These are phyloP conservation scores for Hamamelis virginiana DNA, from an alignment of 164 flowering plant species.

Conservation along the genomic window DNA sequence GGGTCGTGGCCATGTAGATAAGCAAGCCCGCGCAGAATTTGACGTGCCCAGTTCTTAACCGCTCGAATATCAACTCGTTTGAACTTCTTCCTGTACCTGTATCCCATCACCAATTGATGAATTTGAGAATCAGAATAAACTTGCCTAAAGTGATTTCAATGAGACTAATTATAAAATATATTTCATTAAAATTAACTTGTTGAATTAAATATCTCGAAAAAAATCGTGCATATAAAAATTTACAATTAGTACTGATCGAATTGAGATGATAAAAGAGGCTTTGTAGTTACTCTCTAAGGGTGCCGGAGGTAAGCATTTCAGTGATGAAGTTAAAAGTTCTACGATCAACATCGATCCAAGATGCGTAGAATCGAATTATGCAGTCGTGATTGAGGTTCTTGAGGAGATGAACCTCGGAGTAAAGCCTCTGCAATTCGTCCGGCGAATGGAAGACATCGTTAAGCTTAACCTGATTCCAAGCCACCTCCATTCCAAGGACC, in stretches of 20 bases:
- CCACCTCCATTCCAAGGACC: slow-evolving; percentile 82
- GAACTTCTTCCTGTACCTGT: slow-evolving; percentile 70
- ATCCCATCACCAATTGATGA: background rate
- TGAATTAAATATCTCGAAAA: no score
- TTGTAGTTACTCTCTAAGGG: slow-evolving; percentile 68
- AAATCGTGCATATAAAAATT: no score
- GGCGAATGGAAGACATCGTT: slow-evolving; percentile 60
- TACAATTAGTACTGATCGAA: no score
- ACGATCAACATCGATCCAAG: slow-evolving; percentile 64
- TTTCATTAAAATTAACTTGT: no score
- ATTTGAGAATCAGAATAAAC: no score
- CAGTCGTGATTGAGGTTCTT: slow-evolving; percentile 72
- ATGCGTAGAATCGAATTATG: slow-evolving; percentile 56
- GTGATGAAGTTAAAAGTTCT: slow-evolving; percentile 92
- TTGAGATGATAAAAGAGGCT: background rate
- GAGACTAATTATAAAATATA: no score
- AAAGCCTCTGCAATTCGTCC: slow-evolving; percentile 67
- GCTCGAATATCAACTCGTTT: slow-evolving; percentile 61
- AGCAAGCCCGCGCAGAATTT: slow-evolving; percentile 75
- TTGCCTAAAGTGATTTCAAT: no score
- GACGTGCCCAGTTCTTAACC: slow-evolving; percentile 86
- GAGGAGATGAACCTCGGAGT: slow-evolving; percentile 89
- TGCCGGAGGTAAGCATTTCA: slow-evolving; percentile 94
- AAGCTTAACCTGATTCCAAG: slow-evolving; percentile 81
- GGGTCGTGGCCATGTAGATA: slow-evolving; percentile 81